Evolutionary conservation across 495 filamentous ascomycete species (phyloP), one percentile per base, ranked within the genome.

Genomic region (Glarea lozoyensis): DNA sequence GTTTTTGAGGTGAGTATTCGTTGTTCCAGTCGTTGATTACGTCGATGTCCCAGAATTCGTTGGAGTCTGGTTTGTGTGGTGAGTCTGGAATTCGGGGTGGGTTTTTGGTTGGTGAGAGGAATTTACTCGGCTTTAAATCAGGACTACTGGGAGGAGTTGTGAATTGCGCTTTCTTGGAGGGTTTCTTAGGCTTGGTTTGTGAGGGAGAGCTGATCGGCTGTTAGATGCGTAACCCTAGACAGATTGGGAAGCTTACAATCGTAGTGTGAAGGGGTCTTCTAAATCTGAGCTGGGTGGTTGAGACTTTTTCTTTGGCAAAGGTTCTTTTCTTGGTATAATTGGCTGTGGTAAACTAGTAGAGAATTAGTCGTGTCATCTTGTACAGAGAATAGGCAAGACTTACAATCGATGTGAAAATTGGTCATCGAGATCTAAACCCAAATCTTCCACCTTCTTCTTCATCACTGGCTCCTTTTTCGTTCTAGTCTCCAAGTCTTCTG

Each of bases 11-110:
- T 5, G 85, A 84, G 59, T 88, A 78, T 44, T 82, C 61, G 47
- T 93, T 86, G 50, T 87, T 81, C 88, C 86, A 94, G 42, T 76
- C 75, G 60, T 89, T 84, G 47, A 84, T 77, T 10, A 74, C 61
- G 20, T 81, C 81, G 45, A 80, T 74, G 42, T 69, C 73, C 89
- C 89, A 95, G 61, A 94, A 94, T 10, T 75, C 73, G 52, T 92
- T 87, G 19, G 78, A 70, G 40, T 71, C 82, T 32, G 80, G 79
- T 33, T 79, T 74, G 54, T 84, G 54, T 10, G 58, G 53, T 1
- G 61, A 50, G 1, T 40, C 20, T 19, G 60, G 61, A 24, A 63
- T 52, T 21, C 36, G 33, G n/a, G 48, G 46, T 2, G 47, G 17
- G 29, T 57, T 61, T 33, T 51, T 55, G 2, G 25, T 7, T 7